Base-by-base conservation (phyloP, 75 land plant species). In the Pseudotsuga menziesii region DNA sequence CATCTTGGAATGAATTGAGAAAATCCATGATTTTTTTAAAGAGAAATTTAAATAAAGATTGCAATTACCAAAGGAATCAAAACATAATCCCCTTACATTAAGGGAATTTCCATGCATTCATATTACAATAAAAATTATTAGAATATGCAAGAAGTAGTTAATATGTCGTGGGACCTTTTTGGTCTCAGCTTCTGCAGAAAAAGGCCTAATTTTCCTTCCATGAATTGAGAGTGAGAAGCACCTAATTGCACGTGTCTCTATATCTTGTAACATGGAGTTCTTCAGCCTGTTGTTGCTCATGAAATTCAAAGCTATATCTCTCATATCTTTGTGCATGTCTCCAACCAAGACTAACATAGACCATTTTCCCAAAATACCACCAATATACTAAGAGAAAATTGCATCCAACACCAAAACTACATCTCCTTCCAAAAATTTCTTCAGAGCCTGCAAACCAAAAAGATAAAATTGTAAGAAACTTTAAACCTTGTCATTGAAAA, bases 311-410 rank as follows among this genome's bases (percentile, higher is more conserved):
- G 94, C 84, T 15, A 92, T 89, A 17, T 32, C 72, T 16, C 94
- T 79, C 94, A 92, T 92, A 48, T 84, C 70, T 75, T 80, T 76
- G 72, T 92, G 94, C 84, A 84, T 86, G 70, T 92, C 94, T 58
- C 94, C 94, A 14, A 89, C 91, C 3, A 84, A 32, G 17, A 88
- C 94, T 60, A 89, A 52, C 94, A 92, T 92, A 12, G 91, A 89
- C 94, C 94, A 92, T 60, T n/a, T n/a, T n/a, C n/a, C n/a, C n/a
- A n/a, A n/a, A n/a, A n/a, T n/a, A n/a, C n/a, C n/a, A n/a, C n/a
- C n/a, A n/a, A n/a, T n/a, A n/a, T n/a, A n/a, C n/a, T n/a, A n/a
- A n/a, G n/a, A n/a, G n/a, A n/a, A n/a, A n/a, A n/a, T 90, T 56
- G 92, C 87, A 76, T 90, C 92, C 85, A 90, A 63, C 27, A 61